A percentile compares a stretch with the other conserved stretches of the same genome.
Conservation (phyloP, 192 early-diverging fungal species). For the Coemansia sp. region DNA sequence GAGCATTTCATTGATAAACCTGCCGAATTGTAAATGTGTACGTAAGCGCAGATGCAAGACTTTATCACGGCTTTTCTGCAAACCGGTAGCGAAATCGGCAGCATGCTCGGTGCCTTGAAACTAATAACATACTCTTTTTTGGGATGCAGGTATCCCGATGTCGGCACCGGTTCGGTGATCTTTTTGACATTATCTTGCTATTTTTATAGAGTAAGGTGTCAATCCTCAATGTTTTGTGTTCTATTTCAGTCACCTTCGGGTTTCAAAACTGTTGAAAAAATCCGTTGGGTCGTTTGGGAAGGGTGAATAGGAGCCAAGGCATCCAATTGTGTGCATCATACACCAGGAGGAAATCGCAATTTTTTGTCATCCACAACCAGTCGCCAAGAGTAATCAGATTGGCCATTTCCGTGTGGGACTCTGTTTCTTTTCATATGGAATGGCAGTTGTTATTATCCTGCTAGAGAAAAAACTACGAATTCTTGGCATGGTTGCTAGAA, state of each 20-base stretch:
- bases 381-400: too few relatives aligned
- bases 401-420: too few relatives aligned
- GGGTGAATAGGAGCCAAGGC: too few relatives aligned
- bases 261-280: not conserved
- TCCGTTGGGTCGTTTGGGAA: not conserved
- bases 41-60: not conserved
- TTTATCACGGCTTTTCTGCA: too few relatives aligned
- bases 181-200: not conserved
- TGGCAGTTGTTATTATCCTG: too few relatives aligned
- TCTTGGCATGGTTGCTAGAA: not conserved
- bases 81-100: not conserved
- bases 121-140: not conserved
- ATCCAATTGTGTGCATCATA: too few relatives aligned
- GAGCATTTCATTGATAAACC: too few relatives aligned
- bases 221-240: not conserved
- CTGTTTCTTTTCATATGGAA: too few relatives aligned
- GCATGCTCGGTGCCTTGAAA: not conserved
- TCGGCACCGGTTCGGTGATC: not conserved
- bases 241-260: not conserved
- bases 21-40: too few relatives aligned
- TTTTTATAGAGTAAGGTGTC: not conserved
- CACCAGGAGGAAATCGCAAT: too few relatives aligned
- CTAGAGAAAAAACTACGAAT: too few relatives aligned
- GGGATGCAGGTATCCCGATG: not conserved
- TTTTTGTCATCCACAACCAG: too few relatives aligned